A percentile compares a stretch with the other conserved stretches of the same genome.
These are phyloP conservation scores for Colletotrichum sp. DNA, from an alignment of 2,329 filamentous ascomycete species.

Conservation along the genomic window DNA sequence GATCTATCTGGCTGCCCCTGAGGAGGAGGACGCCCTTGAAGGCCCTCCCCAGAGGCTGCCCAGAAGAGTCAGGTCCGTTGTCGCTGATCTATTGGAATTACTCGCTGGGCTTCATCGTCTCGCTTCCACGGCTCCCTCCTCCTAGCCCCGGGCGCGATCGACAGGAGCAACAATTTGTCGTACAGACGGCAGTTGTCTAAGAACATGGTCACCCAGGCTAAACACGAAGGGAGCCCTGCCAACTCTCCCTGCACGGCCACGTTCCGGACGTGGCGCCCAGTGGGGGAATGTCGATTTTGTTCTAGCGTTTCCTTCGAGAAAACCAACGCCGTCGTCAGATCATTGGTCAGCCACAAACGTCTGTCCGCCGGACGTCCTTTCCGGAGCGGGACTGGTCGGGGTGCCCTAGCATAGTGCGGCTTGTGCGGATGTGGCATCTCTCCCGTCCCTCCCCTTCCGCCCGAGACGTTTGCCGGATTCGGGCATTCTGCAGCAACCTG, in stretches of 20 bases:
- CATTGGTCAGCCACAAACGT: background rate
- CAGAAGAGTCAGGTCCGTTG: background rate
- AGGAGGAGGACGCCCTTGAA: background rate
- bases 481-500: background rate
- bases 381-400: background rate
- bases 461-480: background rate
- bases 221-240: background rate
- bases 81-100: background rate
- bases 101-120: background rate
- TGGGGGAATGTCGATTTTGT: background rate
- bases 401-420: background rate
- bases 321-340: background rate
- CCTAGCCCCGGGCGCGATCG: background rate
- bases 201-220: background rate
- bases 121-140: background rate
- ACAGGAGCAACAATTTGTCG: background rate
- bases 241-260: background rate
- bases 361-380: background rate
- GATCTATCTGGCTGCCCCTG: background rate
- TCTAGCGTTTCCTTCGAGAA: background rate
- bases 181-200: background rate
- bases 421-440: slow-evolving; percentile 1
- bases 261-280: background rate
- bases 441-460: background rate
- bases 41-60: background rate